Conservation (phyloP, 768 basidiomycete genomes). For the Ephemerocybe angulata region DNA sequence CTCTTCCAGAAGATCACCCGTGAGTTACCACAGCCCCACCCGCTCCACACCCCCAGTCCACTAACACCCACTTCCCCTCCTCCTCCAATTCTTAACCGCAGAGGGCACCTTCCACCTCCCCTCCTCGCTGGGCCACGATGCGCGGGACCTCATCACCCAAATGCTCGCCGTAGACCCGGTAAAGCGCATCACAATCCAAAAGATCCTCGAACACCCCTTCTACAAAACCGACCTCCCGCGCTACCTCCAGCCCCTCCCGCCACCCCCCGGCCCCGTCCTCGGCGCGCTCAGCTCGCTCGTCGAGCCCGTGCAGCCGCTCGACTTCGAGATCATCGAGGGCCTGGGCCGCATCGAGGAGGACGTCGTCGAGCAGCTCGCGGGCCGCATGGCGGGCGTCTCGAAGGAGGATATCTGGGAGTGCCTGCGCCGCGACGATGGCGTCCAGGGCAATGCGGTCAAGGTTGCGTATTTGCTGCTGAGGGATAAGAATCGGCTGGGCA, state of each 20-base stretch:
- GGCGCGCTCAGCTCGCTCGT: constrained; percentile 72
- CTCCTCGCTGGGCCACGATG: constrained; percentile 69
- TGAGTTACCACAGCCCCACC: too few relatives aligned
- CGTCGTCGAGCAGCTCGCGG: constrained; percentile 78
- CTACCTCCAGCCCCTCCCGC: constrained; percentile 83
- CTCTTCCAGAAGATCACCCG: constrained; percentile 94
- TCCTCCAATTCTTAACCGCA: constrained; percentile 27
- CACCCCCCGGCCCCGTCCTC: constrained; percentile 71
- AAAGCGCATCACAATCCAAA: constrained; percentile 89
- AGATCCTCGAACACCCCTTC: constrained; percentile 89
- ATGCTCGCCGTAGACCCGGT: constrained; percentile 96
- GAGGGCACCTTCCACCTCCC: constrained; percentile 89
- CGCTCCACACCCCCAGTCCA: too few relatives aligned
- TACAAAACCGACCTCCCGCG: constrained; percentile 81
- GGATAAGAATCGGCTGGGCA: too few relatives aligned
- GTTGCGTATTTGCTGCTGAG: too few relatives aligned
- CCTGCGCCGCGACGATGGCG: too few relatives aligned
- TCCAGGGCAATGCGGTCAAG: too few relatives aligned
- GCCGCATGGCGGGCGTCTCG: constrained; percentile 67
- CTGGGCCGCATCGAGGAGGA: constrained; percentile 90
- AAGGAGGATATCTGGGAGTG: too few relatives aligned
- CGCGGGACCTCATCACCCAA: constrained; percentile 70
- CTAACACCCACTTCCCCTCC: too few relatives aligned
- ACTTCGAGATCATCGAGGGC: constrained; percentile 87
- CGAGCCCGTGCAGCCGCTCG: constrained; percentile 59